Evolutionary conservation across 495 filamentous ascomycete genomes (phyloP).

Genomic region (Trichoderma orchidacearum): DNA sequence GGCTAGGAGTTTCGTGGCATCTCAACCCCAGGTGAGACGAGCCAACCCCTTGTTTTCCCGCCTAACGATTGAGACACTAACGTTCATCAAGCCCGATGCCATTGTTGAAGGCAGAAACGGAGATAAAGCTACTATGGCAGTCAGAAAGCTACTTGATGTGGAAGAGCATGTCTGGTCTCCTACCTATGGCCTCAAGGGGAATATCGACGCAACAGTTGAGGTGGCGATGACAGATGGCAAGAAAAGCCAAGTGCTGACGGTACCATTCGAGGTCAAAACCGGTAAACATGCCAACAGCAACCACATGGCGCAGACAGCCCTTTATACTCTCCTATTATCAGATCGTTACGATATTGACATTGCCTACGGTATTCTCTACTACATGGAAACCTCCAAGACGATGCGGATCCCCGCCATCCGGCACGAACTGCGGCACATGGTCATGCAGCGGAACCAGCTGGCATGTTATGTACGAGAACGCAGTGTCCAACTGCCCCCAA

Average conservation of each 20-base stretch:
- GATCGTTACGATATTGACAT: slow-evolving; percentile 92
- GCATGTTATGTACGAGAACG: slow-evolving; percentile 73
- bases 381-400: slow-evolving; percentile 78
- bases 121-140: slow-evolving; percentile 57
- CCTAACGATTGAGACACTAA: slow-evolving; percentile 8
- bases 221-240: slow-evolving; percentile 60
- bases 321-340: slow-evolving; percentile 86
- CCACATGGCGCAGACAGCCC: slow-evolving; percentile 84
- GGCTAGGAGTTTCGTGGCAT: slow-evolving; percentile 67
- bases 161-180: slow-evolving; percentile 98
- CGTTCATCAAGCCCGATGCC: slow-evolving; percentile 40
- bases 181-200: slow-evolving; percentile 92
- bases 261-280: slow-evolving; percentile 92
- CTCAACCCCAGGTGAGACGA: slow-evolving; percentile 50
- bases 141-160: slow-evolving; percentile 88
- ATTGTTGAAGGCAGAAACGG: slow-evolving; percentile 69
- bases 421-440: slow-evolving; percentile 84
- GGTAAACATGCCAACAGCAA: slow-evolving; percentile 63
- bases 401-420: slow-evolving; percentile 71
- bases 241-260: slow-evolving; percentile 54
- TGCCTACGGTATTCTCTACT: slow-evolving; percentile 80
- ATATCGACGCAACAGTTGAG: slow-evolving; percentile 96
- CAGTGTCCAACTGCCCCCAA: slow-evolving; percentile 60
- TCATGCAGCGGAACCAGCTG: slow-evolving; percentile 86
- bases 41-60: neutral